Evolutionary conservation across 2,329 filamentous ascomycete species (phyloP).

Genomic region (Cladobotryum mycophilum): DNA sequence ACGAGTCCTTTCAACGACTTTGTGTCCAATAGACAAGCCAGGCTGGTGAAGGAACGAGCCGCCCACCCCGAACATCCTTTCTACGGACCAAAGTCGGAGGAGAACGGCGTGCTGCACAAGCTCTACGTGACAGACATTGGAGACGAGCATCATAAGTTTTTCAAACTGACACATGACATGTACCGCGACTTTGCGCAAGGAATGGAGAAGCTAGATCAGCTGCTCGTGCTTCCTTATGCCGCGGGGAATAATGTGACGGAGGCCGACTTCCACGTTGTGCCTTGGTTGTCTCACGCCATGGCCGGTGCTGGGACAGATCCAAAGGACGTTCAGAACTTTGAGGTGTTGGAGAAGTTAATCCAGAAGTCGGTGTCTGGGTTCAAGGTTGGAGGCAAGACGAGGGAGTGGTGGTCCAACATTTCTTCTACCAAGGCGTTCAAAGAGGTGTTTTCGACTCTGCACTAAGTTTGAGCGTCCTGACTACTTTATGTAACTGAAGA

Average conservation of each 20-base stretch:
- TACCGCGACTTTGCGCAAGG: slow-evolving; percentile 10
- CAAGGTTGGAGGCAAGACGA: no score
- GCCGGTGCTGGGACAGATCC: not conserved
- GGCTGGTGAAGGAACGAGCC: slow-evolving; percentile 12
- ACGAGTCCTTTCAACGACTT: slow-evolving; percentile 3
- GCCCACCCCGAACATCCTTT: slow-evolving; percentile 14
- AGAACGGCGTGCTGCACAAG: slow-evolving; percentile 10
- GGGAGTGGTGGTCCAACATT: no score
- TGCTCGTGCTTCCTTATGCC: slow-evolving; percentile 15
- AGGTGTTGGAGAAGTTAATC: no score
- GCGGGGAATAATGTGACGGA: slow-evolving; percentile 14
- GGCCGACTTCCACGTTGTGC: slow-evolving; percentile 14
- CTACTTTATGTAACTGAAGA: no score
- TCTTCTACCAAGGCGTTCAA: no score
- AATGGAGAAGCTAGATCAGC: slow-evolving; percentile 12
- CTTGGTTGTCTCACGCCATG: slow-evolving; percentile 16
- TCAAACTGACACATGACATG: slow-evolving; percentile 1
- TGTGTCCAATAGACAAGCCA: slow-evolving; percentile 10
- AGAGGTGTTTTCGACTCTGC: no score
- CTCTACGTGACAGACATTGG: slow-evolving; percentile 9
- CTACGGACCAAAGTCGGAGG: slow-evolving; percentile 13
- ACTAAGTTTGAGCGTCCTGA: no score
- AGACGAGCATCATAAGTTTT: slow-evolving; percentile 10
- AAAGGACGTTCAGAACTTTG: not conserved
- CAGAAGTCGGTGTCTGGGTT: no score